A percentile compares a stretch with the other conserved stretches of the same genome.
Evolutionary conservation across 306 rosid species (phyloP).

Genomic region (Cotoneaster glaucophyllus): DNA sequence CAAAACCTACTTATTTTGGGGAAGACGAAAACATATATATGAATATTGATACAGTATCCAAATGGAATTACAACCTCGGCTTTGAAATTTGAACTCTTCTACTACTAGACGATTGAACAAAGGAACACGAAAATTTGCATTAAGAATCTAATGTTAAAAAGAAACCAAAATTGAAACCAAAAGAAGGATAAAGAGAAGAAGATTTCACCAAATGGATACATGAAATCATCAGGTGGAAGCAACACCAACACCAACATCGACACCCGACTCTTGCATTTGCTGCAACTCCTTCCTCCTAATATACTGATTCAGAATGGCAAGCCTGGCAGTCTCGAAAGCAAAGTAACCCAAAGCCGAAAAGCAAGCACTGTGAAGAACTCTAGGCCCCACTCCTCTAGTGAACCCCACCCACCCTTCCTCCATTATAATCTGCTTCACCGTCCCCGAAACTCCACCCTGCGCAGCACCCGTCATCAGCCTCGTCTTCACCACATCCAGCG

Average conservation of each 20-base stretch:
- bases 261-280: constrained; percentile 25
- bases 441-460: constrained; percentile 52
- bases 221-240: constrained; percentile 35
- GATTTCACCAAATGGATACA: neutral
- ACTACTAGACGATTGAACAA: too few relatives aligned
- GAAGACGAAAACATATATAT: too few relatives aligned
- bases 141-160: too few relatives aligned
- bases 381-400: constrained; percentile 83
- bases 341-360: constrained; percentile 89
- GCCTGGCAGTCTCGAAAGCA: constrained; percentile 92
- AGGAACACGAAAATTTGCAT: neutral
- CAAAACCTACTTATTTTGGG: too few relatives aligned
- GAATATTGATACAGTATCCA: too few relatives aligned
- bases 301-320: constrained; percentile 49
- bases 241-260: constrained; percentile 11
- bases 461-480: constrained; percentile 73
- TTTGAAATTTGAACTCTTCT: too few relatives aligned
- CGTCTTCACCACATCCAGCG: constrained; percentile 89
- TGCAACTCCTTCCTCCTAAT: constrained; percentile 43
- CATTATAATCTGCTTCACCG: constrained; percentile 52
- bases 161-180: too few relatives aligned
- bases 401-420: constrained; percentile 88
- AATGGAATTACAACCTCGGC: too few relatives aligned
- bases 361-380: constrained; percentile 88
- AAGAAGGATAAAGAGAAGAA: neutral